Percentiles rank a stretch among this genome's conserved stretches.
Evolutionary conservation across 805 yeast species (phyloP).

Genomic region (Saturnispora galanensis): DNA sequence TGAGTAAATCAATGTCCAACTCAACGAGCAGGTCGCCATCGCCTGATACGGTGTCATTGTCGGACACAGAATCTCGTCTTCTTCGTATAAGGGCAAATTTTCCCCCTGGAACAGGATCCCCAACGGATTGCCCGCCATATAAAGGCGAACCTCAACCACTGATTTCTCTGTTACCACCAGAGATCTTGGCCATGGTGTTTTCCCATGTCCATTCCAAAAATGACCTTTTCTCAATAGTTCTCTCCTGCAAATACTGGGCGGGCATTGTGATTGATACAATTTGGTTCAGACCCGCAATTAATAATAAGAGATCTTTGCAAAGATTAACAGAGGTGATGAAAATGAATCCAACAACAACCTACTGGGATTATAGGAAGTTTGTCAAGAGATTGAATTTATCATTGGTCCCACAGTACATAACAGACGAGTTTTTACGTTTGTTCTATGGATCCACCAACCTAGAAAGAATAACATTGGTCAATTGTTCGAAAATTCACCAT

Average conservation of each 20-base stretch:
- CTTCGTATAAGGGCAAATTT: slow-evolving; percentile 2
- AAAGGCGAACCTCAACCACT: slow-evolving; percentile 15
- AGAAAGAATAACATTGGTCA: slow-evolving; percentile 79
- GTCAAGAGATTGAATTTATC: slow-evolving; percentile 76
- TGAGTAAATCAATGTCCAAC: neutral
- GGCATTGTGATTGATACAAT: slow-evolving; percentile 64
- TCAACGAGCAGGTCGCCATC: slow-evolving; percentile 7
- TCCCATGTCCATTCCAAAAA: slow-evolving; percentile 50
- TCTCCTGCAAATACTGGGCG: slow-evolving; percentile 78
- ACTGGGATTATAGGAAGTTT: slow-evolving; percentile 57
- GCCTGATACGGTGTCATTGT: slow-evolving; percentile 1
- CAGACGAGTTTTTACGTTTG: slow-evolving; percentile 49
- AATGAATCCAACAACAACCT: slow-evolving; percentile 36
- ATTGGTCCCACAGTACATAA: slow-evolving; percentile 56
- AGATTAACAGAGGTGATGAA: slow-evolving; percentile 50
- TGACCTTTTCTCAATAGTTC: slow-evolving; percentile 50
- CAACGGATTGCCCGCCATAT: neutral
- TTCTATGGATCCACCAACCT: slow-evolving; percentile 64
- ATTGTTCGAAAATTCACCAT: slow-evolving; percentile 59
- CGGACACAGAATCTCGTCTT: slow-evolving; percentile 5
- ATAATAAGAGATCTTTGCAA: slow-evolving; percentile 36
- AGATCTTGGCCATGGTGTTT: slow-evolving; percentile 54
- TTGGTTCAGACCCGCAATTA: slow-evolving; percentile 81
- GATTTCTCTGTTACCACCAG: slow-evolving; percentile 43
- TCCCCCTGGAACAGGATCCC: neutral